Base-by-base conservation (phyloP, 176 grass and related monocot species). In the Carex kokanica region DNA sequence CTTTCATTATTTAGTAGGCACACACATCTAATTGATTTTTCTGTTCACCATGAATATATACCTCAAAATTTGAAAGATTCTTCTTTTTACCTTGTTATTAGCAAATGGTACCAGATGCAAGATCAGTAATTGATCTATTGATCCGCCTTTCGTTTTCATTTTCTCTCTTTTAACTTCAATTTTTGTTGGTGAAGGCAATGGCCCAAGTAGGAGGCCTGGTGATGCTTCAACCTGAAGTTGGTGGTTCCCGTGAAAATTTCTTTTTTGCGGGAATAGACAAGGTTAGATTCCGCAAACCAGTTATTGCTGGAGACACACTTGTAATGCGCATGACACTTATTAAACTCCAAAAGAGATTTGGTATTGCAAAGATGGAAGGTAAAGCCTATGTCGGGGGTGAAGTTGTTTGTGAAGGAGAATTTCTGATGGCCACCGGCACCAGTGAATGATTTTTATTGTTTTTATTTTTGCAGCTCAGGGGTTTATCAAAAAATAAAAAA, bases 281-380 rank as follows among this genome's bases (percentile, higher is more conserved):
- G 79, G 93, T 95, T 78, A 95, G 96, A 61, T 99, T 95, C 78
- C 59, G 96, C 68, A 99, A 90, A 79, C 96, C 96, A 32, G 96
- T 99, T 2, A 92, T 95, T 86, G 89, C 96, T 65, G 96, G 96
- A 2, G 96, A 99, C 45, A 99, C 96, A 38, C 62, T 99, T 68
- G 60, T 99, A n/a, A 99, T 99, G 96, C 89, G 96, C 78, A 99
- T 99, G 96, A 99, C 93, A 15, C 83, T 95, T 51, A 86, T 86
- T 43, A 99, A 99, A 84, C 84, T 90, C 25, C 93, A 99, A 86
- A 99, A 93, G 78, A 93, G 55, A 45, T 95, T 93, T 83, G 96
- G 96, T 82, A 86, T 99, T 12, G 96, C 96, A 55, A 99, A 95
- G 85, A 93, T 95, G 93, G 91, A 99, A 78, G 96, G 96, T 78